These are phyloP conservation scores for Starmerella vitae DNA, from an alignment of 805 yeast species.

Conservation along the genomic window DNA sequence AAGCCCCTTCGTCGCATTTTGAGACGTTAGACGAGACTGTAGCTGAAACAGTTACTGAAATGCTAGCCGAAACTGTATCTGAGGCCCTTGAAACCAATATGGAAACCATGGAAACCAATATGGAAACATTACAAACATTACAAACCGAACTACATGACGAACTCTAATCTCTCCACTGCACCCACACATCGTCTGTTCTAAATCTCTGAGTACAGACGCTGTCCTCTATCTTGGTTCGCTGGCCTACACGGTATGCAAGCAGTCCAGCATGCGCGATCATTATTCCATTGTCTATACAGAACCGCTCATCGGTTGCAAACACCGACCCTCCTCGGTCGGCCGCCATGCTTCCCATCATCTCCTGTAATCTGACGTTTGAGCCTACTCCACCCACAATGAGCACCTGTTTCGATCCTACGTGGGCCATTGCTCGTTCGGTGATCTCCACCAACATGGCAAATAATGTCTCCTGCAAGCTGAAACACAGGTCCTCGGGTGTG, in stretches of 20 bases:
- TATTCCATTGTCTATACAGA: conserved; percentile 94
- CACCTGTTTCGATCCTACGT: conserved; percentile 78
- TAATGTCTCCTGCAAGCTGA: conserved; percentile 78
- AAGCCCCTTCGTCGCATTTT: too few relatives aligned
- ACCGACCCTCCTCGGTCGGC: conserved; percentile 76
- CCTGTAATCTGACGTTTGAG: conserved; percentile 76
- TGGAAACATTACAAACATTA: too few relatives aligned
- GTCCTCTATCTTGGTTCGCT: conserved; percentile 40
- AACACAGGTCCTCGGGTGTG: conserved; percentile 80
- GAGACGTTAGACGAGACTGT: too few relatives aligned
- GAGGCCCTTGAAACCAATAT: too few relatives aligned
- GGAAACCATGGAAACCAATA: too few relatives aligned
- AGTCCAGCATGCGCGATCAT: conserved; percentile 99
- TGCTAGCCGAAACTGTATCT: too few relatives aligned
- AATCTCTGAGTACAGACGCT: conserved; percentile 88
- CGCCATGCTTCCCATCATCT: conserved; percentile 96
- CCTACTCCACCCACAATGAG: conserved; percentile 98
- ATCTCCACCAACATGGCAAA: conserved; percentile 96
- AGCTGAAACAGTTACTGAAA: too few relatives aligned
- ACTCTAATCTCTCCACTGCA: conserved; percentile 63
- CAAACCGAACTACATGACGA: too few relatives aligned
- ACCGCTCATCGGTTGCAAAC: conserved; percentile 89
- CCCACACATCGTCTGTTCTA: conserved; percentile 85
- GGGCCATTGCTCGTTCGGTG: conserved; percentile 97
- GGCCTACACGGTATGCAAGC: conserved; percentile 71